Evolutionary conservation across 2,329 filamentous ascomycete genomes (phyloP).

Genomic region (Shiraia bambusicola): DNA sequence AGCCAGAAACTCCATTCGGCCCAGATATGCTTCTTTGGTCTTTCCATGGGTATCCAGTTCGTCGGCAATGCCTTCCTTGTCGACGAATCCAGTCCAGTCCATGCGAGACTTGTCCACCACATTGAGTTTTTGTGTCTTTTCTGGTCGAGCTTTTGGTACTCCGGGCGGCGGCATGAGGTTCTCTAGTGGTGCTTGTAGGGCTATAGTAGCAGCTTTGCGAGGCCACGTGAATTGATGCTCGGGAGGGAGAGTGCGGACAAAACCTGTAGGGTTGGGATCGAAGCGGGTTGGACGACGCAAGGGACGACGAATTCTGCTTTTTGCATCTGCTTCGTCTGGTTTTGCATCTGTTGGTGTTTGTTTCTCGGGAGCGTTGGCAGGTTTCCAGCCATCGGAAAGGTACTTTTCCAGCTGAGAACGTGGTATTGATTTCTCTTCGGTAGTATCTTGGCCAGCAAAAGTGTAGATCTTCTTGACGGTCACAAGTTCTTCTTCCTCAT

Average conservation of each 20-base stretch:
- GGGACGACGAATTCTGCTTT: conserved; percentile 24
- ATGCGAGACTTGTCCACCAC: conserved; percentile 66
- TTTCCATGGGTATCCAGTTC: conserved; percentile 63
- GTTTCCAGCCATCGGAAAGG: conserved; percentile 34
- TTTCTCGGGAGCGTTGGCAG: conserved; percentile 11
- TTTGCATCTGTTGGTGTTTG: conserved; percentile 5
- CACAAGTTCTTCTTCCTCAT: conserved; percentile 49
- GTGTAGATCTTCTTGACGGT: conserved; percentile 72
- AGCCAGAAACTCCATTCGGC: conserved; percentile 63
- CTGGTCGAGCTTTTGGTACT: conserved; percentile 22
- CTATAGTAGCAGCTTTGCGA: conserved; percentile 18
- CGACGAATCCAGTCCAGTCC: conserved; percentile 66
- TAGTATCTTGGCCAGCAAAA: conserved; percentile 72
- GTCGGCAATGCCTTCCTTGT: conserved; percentile 61
- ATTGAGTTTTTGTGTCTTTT: conserved; percentile 61
- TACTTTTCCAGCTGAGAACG: conserved; percentile 33
- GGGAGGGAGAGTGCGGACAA: conserved; percentile 49
- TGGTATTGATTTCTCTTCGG: conserved; percentile 69
- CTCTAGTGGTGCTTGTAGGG: conserved; percentile 10
- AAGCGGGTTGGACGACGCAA: conserved; percentile 51
- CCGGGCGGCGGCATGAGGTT: conserved; percentile 17
- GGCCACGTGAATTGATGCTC: conserved; percentile 48
- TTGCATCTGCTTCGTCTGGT: conserved; percentile 14
- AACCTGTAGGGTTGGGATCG: conserved; percentile 53
- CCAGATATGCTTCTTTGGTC: conserved; percentile 62